phyloP scores from a whole-genome alignment of 305 asterid species.

The Salvia sclarea region DNA sequence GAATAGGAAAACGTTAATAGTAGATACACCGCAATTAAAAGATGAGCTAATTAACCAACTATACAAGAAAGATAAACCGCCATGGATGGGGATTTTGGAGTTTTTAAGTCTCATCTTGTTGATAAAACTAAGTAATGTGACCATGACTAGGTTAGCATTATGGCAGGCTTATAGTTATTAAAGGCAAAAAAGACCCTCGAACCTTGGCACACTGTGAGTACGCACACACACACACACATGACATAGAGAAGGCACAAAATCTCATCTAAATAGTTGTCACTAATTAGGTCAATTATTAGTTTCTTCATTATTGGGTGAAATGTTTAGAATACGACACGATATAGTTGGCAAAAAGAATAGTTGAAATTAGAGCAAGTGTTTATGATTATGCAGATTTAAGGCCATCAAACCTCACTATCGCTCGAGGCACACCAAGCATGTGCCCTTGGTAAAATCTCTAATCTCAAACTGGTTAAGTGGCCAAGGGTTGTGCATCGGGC shows the following conservation, averaged over 20 bases:
- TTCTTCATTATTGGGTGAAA: background rate
- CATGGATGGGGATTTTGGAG: background rate
- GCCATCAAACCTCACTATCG: background rate
- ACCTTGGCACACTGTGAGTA: too few relatives aligned
- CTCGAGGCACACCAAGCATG: background rate
- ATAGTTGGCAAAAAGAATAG: background rate
- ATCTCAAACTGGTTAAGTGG: background rate
- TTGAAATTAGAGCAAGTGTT: background rate
- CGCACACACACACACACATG: too few relatives aligned
- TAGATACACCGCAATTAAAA: constrained; percentile 6
- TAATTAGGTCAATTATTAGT: too few relatives aligned
- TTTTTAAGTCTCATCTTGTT: background rate
- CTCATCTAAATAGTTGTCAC: too few relatives aligned
- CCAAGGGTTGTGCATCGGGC: background rate
- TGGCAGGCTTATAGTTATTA: too few relatives aligned
- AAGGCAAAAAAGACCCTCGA: too few relatives aligned
- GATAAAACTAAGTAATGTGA: too few relatives aligned
- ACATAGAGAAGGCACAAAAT: too few relatives aligned
- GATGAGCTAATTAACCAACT: constrained; percentile 9
- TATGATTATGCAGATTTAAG: background rate
- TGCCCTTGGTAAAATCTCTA: background rate
- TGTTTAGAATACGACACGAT: background rate
- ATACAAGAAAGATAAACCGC: background rate
- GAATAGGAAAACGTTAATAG: constrained; percentile 25
- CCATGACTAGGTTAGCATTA: too few relatives aligned